Percentiles rank a stretch among this genome's conserved stretches.
phyloP scores from a whole-genome alignment of 805 yeast species.

The Torulaspora maleeae region DNA sequence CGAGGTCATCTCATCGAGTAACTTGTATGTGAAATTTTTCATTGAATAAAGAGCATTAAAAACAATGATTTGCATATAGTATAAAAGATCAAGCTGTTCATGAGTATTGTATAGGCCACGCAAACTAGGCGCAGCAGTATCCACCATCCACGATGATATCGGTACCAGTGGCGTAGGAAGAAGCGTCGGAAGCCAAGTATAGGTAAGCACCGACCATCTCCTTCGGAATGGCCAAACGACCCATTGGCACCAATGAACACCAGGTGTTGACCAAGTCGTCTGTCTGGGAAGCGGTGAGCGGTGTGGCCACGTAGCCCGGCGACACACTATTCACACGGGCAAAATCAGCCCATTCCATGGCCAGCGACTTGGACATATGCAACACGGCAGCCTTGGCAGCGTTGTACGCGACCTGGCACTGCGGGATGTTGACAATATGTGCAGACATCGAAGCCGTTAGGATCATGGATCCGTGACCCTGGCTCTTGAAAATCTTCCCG shows the following conservation, averaged over 20 bases:
- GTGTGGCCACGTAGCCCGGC: slow-evolving; percentile 84
- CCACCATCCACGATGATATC: slow-evolving; percentile 81
- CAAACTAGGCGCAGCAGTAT: slow-evolving; percentile 13
- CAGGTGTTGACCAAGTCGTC: slow-evolving; percentile 44
- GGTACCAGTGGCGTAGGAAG: slow-evolving; percentile 73
- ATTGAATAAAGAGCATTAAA: neutral
- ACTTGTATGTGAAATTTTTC: slow-evolving; percentile 6
- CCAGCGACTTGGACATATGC: slow-evolving; percentile 71
- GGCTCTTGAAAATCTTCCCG: slow-evolving; percentile 68
- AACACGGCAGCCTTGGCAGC: slow-evolving; percentile 81
- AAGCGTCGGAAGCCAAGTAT: slow-evolving; percentile 75
- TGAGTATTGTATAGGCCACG: neutral
- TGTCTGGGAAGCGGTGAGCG: slow-evolving; percentile 49
- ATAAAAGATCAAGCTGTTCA: neutral
- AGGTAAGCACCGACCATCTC: slow-evolving; percentile 78
- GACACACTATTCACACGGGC: slow-evolving; percentile 81
- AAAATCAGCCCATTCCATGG: slow-evolving; percentile 84
- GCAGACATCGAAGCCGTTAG: slow-evolving; percentile 90
- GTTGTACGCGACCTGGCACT: slow-evolving; percentile 79
- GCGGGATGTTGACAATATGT: slow-evolving; percentile 81
- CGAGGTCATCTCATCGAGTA: slow-evolving; percentile 2
- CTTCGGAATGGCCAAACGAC: slow-evolving; percentile 67
- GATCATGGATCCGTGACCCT: slow-evolving; percentile 72
- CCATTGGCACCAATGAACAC: slow-evolving; percentile 56
- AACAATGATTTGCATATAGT: neutral